Conservation (phyloP, 192 early-diverging fungal species). For the Chytriomyces confervae region DNA sequence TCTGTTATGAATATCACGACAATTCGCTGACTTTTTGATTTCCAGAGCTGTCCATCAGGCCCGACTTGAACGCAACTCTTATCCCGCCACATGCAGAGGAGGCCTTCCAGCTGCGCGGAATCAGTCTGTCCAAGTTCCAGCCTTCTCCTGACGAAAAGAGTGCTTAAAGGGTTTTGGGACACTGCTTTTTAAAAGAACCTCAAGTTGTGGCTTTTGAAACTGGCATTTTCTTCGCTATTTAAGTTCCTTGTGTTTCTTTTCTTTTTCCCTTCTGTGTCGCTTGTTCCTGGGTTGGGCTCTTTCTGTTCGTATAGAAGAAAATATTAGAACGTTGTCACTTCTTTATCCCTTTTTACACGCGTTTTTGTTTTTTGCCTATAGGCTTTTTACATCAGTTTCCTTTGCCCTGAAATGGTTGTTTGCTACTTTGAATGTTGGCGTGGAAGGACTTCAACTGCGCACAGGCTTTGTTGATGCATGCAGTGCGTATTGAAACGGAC, state of each 20-base stretch:
- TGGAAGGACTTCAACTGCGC: too few species aligned
- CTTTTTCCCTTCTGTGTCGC: neutral
- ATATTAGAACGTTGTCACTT: too few species aligned
- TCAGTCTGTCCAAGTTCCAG: conserved; percentile 76
- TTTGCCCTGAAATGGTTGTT: too few species aligned
- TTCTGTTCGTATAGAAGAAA: too few species aligned
- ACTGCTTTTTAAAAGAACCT: too few species aligned
- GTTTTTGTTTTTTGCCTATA: too few species aligned
- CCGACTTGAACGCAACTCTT: conserved; percentile 75
- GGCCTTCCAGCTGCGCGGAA: conserved; percentile 67
- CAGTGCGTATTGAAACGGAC: too few species aligned
- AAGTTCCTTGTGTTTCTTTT: neutral
- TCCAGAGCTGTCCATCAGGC: conserved; percentile 86
- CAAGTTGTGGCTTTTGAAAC: too few species aligned
- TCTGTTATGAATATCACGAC: neutral
- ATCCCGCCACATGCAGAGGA: conserved; percentile 82
- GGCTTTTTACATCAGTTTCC: too few species aligned
- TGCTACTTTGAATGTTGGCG: too few species aligned
- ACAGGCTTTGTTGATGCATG: too few species aligned
- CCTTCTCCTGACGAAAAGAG: conserved; percentile 44
- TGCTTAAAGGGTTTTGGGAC: neutral
- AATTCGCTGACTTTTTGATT: conserved; percentile 9
- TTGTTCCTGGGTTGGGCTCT: neutral
- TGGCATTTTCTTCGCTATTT: neutral
- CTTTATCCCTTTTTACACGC: too few species aligned